Percentiles rank a stretch among this genome's conserved stretches.
phyloP scores from a whole-genome alignment of 164 flowering plant genomes.

The Tetrastigma voinierianum region DNA sequence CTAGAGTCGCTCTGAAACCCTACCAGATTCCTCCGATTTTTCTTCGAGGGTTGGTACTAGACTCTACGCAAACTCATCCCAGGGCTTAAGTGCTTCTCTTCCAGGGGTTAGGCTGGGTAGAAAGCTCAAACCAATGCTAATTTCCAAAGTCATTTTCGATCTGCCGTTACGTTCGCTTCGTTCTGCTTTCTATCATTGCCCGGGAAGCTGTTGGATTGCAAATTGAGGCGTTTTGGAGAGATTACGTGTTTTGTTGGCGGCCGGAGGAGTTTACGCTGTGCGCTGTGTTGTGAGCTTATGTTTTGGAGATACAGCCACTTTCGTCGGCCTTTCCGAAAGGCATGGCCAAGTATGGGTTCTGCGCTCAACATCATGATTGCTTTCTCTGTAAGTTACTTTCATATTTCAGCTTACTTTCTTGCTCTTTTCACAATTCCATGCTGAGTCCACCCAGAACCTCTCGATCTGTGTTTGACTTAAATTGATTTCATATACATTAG shows the following conservation, averaged over 20 bases:
- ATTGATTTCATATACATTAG: no score
- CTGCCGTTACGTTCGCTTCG: conserved; percentile 43
- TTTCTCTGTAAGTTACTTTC: conserved; percentile 63
- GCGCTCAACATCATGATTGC: conserved; percentile 90
- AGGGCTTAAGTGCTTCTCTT: conserved; percentile 35
- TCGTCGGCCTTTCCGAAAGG: conserved; percentile 90
- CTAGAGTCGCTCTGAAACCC: no score
- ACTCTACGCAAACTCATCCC: no score
- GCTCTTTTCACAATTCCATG: not conserved
- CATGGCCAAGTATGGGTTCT: conserved; percentile 95
- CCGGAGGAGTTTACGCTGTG: conserved; percentile 45
- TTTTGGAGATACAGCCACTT: conserved; percentile 86
- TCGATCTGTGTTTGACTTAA: not conserved
- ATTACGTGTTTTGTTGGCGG: conserved; percentile 65
- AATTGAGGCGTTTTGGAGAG: conserved; percentile 80
- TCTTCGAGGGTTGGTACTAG: conserved; percentile 6
- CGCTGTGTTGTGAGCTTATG: conserved; percentile 76
- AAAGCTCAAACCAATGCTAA: conserved; percentile 20
- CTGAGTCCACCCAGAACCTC: not conserved
- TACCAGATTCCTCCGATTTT: not conserved
- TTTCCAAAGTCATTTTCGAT: conserved; percentile 37
- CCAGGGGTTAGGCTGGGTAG: conserved; percentile 16
- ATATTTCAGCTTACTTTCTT: not conserved
- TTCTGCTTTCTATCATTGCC: conserved; percentile 47
- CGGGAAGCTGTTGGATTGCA: conserved; percentile 74